Base-by-base conservation (phyloP, 495 filamentous ascomycete genomes). In the Daldinia grandis region DNA sequence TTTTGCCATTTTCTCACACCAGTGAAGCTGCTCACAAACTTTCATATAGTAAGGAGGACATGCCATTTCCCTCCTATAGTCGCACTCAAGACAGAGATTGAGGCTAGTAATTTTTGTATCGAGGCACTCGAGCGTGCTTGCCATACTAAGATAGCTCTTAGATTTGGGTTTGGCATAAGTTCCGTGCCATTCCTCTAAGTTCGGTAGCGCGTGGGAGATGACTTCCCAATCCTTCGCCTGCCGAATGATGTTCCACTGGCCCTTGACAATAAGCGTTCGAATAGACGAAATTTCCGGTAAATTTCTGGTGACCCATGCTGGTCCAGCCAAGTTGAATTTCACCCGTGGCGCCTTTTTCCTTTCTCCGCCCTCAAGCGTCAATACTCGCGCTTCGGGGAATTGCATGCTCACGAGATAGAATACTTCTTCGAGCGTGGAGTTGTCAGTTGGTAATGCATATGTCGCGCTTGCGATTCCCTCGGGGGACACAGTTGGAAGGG, bases 301-400 rank as follows among this genome's bases (percentile, higher is more conserved):
- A 19, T 79, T 74, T 25, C 76, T 76, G 47, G 80, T 71, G 31
- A 50, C 53, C 49, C 56, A 65, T 27, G 68, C 21, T 14, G 73
- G 69, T n/a, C 64, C 64, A 24, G 70, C 42, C 15, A 68, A 37
- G 74, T 87, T 89, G 65, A 91, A 88, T 51, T 80, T 80, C 27
- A 92, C 86, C 74, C 87, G 84, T 1, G 89, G 89, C 12, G 90
- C 87, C 70, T 89, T 90, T 74, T 89, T 90, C 68, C 89, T 85
- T 66, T 93, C 88, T n/a, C 90, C 91, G 3, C 89, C 90, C 78
- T 93, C 90, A 27, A 93, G 79, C n/a, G 90, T 93, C 67, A 93
- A 77, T 17, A 91, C 84, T 58, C 84, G 85, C 1, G 85, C 87
- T 57, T 87, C 83, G 0, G 86, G 82, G 40, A 93, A 90, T 8